Base-by-base conservation (phyloP, 1,139 yeast species). In the Zygoascus meyerae region DNA sequence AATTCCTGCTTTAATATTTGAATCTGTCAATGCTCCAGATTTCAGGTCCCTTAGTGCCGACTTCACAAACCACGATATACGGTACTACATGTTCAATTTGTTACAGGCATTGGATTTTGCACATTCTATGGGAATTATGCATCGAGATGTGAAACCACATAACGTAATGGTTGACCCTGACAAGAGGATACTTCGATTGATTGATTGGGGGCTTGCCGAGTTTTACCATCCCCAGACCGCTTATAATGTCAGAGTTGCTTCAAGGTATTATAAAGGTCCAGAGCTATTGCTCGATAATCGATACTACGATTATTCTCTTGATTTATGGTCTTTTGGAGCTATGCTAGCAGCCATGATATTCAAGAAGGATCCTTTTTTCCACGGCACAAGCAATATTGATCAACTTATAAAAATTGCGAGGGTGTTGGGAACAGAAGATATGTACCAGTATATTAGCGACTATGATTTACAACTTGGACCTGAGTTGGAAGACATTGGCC, bases 141-240 rank as follows among this genome's bases (percentile, higher is more conserved):
- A 90, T 66, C 75, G 97, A 63, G 97, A 90, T 67, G 97, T 90
- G 52, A 90, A 90, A 64, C 97, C 97, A 10, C 96, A 90, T 63
- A 90, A 90, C 62, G 90, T 90, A 45, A 90, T 90, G 96, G 90
- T 90, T 57, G 97, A 90, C 64, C 96, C 87, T 55, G 75, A 77
- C 47, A 71, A 72, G 53, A 77, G 77, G 57, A 71, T 60, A 50
- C 70, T 90, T 55, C 75, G 95, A 55, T 74, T 90, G 53, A 90
- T 90, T 55, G 97, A 90, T 69, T 90, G 97, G 97, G 97, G 97
- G 6, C 71, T 90, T 52, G 97, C 97, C 1, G 97, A 90, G 65
- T 89, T 86, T 61, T 90, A 90, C 63, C 97, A 90, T 62, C 85
- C 86, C 0, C 90, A 90, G 21, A 84, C 84, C 51, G 97, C 87